Percentiles rank a stretch among this genome's conserved stretches.
Conservation (phyloP, 2,329 filamentous ascomycete genomes). For the Drechslerella coelobrocha region DNA sequence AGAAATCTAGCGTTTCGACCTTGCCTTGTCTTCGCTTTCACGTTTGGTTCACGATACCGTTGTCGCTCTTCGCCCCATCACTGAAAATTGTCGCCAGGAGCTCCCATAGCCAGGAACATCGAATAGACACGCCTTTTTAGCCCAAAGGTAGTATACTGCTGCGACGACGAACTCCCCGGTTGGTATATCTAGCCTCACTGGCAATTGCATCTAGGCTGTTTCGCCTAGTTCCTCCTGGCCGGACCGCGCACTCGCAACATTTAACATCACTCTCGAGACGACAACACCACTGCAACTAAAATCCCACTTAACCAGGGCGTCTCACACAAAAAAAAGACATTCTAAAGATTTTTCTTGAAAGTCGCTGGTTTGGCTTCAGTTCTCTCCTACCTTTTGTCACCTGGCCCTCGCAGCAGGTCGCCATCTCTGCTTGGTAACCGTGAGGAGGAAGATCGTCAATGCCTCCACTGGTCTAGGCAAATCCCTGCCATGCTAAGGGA, state of each 20-base stretch:
- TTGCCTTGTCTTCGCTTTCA: slow-evolving; percentile 4
- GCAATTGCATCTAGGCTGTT: slow-evolving; percentile 39
- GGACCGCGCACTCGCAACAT: slow-evolving; percentile 29
- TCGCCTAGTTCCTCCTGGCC: slow-evolving; percentile 37
- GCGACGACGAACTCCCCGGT: slow-evolving; percentile 14
- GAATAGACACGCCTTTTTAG: neutral
- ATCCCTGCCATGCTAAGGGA: slow-evolving; percentile 53
- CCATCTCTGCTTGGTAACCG: slow-evolving; percentile 54
- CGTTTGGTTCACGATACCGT: neutral
- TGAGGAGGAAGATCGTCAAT: slow-evolving; percentile 55
- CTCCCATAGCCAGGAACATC: slow-evolving; percentile 13
- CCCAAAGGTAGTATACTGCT: slow-evolving; percentile 1
- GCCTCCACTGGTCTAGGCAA: slow-evolving; percentile 53
- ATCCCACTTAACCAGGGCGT: slow-evolving; percentile 24
- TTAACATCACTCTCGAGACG: slow-evolving; percentile 23
- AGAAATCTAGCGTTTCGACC: slow-evolving; percentile 7
- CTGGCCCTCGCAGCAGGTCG: slow-evolving; percentile 55
- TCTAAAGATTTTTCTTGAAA: slow-evolving; percentile 33
- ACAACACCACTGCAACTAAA: slow-evolving; percentile 31
- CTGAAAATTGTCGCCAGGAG: slow-evolving; percentile 10
- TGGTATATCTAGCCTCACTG: slow-evolving; percentile 17
- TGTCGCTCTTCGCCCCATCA: slow-evolving; percentile 30
- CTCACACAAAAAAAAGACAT: slow-evolving; percentile 22
- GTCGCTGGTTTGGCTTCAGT: slow-evolving; percentile 49
- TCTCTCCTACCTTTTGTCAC: slow-evolving; percentile 53